Percentiles rank a stretch among this genome's conserved stretches.
These are phyloP conservation scores for Rubroshorea leprosula DNA, from an alignment of 345 rosid genomes.

Conservation along the genomic window DNA sequence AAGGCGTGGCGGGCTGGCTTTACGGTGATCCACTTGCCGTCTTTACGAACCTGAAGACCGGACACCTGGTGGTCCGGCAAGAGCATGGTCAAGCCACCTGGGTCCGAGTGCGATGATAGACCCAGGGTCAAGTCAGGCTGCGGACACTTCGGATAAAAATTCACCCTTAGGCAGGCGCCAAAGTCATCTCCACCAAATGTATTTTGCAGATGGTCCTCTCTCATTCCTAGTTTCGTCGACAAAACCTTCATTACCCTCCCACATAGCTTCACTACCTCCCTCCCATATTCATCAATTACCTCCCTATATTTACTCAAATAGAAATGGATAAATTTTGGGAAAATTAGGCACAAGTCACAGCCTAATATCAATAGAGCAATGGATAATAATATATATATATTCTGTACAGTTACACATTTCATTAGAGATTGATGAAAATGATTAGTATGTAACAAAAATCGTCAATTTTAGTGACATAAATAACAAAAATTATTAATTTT, in stretches of 20 bases:
- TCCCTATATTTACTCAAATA: too few species aligned
- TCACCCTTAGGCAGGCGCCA: conserved; percentile 78
- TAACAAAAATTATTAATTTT: too few species aligned
- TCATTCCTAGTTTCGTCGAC: conserved; percentile 60
- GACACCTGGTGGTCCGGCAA: conserved; percentile 66
- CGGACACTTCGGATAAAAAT: conserved; percentile 91
- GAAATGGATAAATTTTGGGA: too few species aligned
- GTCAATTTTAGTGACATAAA: too few species aligned
- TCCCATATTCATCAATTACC: conserved; percentile 65
- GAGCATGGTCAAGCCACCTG: conserved; percentile 82
- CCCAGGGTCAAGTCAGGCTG: conserved; percentile 85
- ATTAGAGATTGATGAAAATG: too few species aligned
- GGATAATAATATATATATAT: too few species aligned
- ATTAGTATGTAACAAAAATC: too few species aligned
- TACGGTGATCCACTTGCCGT: conserved; percentile 70
- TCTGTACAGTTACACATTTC: too few species aligned
- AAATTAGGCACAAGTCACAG: too few species aligned
- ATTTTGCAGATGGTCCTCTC: conserved; percentile 44
- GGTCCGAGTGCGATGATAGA: conserved; percentile 85
- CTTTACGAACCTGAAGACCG: conserved; percentile 78
- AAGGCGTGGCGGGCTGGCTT: conserved; percentile 80
- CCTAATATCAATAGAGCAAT: too few species aligned
- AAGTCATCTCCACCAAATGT: conserved; percentile 67
- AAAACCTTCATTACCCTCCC: conserved; percentile 67
- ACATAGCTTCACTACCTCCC: conserved; percentile 48